A percentile compares a stretch with the other conserved stretches of the same genome.
These are phyloP conservation scores for Camelina laxa DNA, from an alignment of 345 rosid species.

Conservation along the genomic window DNA sequence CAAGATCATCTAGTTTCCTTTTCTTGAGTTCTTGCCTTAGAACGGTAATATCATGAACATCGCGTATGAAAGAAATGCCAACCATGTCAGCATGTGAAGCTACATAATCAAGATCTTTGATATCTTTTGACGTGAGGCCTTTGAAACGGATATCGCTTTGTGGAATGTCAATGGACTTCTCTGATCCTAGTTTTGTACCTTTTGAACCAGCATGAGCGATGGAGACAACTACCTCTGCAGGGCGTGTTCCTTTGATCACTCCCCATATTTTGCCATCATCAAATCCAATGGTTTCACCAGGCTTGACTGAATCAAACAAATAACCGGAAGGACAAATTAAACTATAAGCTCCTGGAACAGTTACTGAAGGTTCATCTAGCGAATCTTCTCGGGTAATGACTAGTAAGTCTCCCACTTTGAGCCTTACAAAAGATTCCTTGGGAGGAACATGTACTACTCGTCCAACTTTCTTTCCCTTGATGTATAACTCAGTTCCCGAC, in stretches of 20 bases:
- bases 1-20: conserved; percentile 53
- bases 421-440: conserved; percentile 53
- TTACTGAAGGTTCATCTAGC: conserved; percentile 38
- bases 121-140: conserved; percentile 76
- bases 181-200: conserved; percentile 72
- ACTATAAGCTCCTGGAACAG: conserved; percentile 50
- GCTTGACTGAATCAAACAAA: conserved; percentile 65
- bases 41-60: too few relatives aligned
- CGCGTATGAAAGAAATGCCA: conserved; percentile 69
- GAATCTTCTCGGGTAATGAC: conserved; percentile 53
- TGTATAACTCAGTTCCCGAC: conserved; percentile 54
- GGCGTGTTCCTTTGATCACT: conserved; percentile 56
- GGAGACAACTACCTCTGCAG: conserved; percentile 61
- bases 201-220: conserved; percentile 62
- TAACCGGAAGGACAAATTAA: conserved; percentile 64
- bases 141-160: conserved; percentile 60
- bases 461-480: conserved; percentile 61
- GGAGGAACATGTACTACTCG: conserved; percentile 63
- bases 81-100: conserved; percentile 73
- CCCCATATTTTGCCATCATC: conserved; percentile 83
- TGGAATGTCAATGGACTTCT: conserved; percentile 72
- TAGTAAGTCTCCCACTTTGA: conserved; percentile 67
- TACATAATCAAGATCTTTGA: conserved; percentile 66
- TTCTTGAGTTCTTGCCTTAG: conserved; percentile 63
- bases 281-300: conserved; percentile 70